A percentile compares a stretch with the other conserved stretches of the same genome.
phyloP scores from a whole-genome alignment of 208 protist species.

The Acanthamoeba rhysodes region DNA sequence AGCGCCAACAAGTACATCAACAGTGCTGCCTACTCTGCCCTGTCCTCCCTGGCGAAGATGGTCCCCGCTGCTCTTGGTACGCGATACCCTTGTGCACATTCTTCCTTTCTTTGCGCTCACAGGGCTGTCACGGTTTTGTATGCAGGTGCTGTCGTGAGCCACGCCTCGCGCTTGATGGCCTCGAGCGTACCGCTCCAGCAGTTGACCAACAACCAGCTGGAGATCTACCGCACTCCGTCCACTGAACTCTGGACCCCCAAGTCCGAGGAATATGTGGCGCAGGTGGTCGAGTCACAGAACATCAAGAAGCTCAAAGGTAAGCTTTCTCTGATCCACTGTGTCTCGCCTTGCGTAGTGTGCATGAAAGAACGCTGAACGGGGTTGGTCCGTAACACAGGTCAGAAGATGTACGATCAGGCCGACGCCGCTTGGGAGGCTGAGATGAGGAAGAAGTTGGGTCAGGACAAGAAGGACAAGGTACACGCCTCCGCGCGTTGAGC shows the following conservation, averaged over 20 bases:
- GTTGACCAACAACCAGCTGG: conserved; percentile 39
- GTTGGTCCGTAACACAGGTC: not conserved
- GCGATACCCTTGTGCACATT: not conserved
- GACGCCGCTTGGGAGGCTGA: conserved; percentile 69
- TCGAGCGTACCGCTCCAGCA: conserved; percentile 2
- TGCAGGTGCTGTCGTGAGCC: not conserved
- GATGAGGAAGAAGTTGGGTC: conserved; percentile 65
- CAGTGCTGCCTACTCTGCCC: not conserved
- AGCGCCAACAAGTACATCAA: conserved; percentile 53
- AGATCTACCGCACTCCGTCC: conserved; percentile 69
- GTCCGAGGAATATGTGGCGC: conserved; percentile 42
- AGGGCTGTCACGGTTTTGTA: not conserved
- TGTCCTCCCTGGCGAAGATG: conserved; percentile 26
- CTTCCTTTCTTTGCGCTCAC: not conserved
- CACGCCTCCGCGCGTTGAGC: not conserved
- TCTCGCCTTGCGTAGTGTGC: not conserved
- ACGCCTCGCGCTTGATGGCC: conserved; percentile 31
- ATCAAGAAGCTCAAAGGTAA: conserved; percentile 56
- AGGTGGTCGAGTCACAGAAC: conserved; percentile 60
- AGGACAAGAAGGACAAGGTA: conserved; percentile 49
- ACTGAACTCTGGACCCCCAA: conserved; percentile 48
- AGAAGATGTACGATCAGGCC: conserved; percentile 68
- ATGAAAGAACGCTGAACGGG: not conserved
- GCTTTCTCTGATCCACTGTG: not conserved
- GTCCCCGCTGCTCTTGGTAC: conserved; percentile 7